phyloP scores from a whole-genome alignment of 192 early-diverging fungal genomes.

The Fimicolochytrium jonesii region DNA sequence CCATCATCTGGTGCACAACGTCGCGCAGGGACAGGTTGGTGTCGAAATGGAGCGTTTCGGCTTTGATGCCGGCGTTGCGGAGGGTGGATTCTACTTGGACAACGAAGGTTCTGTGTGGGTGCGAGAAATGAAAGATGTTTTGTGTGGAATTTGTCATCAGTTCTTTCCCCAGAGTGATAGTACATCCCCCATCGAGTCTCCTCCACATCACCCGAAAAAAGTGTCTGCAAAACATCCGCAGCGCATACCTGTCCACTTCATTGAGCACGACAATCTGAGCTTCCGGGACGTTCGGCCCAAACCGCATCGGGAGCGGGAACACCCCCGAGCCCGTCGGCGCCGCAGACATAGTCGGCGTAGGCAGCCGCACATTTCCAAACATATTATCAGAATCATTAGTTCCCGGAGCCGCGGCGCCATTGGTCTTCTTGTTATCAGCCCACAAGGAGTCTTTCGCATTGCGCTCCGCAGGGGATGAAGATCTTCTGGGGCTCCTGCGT shows the following conservation, averaged over 20 bases:
- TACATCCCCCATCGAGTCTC: no score
- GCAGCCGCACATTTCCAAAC: neutral
- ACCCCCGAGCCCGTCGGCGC: constrained; percentile 12
- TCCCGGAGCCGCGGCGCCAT: no score
- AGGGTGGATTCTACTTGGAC: neutral
- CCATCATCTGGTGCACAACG: constrained; percentile 41
- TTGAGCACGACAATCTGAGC: constrained; percentile 36
- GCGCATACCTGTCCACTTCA: constrained; percentile 29
- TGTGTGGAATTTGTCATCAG: no score
- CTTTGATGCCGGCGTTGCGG: constrained; percentile 19
- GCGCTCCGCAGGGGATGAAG: constrained; percentile 1
- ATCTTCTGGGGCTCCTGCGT: neutral
- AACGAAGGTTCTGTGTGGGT: constrained; percentile 3
- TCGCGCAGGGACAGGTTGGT: constrained; percentile 26
- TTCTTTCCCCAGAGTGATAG: no score
- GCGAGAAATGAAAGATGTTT: no score
- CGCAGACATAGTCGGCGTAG: constrained; percentile 1
- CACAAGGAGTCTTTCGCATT: constrained; percentile 14
- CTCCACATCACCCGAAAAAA: no score
- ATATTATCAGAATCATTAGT: no score
- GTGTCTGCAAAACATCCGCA: no score
- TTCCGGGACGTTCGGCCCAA: constrained; percentile 39
- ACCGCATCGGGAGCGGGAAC: constrained; percentile 37
- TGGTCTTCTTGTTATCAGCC: no score
- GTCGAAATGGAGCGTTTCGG: constrained; percentile 29